Base-by-base conservation (phyloP, 2,329 filamentous ascomycete genomes). In the Chaetomium sp. region DNA sequence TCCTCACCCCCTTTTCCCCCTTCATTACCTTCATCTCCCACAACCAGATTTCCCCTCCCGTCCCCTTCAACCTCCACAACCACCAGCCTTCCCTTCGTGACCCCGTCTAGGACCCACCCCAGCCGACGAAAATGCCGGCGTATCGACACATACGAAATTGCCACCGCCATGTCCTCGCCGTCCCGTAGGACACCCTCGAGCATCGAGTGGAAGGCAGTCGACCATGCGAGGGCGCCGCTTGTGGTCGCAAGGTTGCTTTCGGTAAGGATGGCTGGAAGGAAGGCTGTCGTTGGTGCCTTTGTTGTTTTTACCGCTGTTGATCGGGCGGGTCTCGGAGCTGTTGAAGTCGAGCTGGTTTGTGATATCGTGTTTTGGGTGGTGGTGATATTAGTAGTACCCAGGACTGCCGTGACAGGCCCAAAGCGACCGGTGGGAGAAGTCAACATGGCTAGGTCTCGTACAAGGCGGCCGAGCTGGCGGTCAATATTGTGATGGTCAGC, bases 161-260 rank as follows among this genome's bases (percentile, higher is more conserved):
- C 75, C 3, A 86, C 73, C 1, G 76, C 74, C 70, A 80, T 75
- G 59, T 85, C 82, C 65, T 86, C 82, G 0, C 76, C 80, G 59
- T 86, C 84, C 8, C 80, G 72, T 14, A 86, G 66, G 3, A 81
- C 70, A 0, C 73, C 73, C 60, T 86, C 82, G 7, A 85, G 65
- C 53, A 86, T 67, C 3, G 73, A 70, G 41, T 80, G 75, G 53
- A 86, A 86, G 0, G 81, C 79, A 36, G 74, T 70, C 1, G 74
- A 74, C 84, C 83, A 86, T 1, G 73, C 76, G 5, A 66, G 66
- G 2, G 66, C 67, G 42, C 69, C 71, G 51, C 64, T 49, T 1
- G 53, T 58, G 9, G 37, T 38, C 1, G 49, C 49, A 10, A 52
- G 45, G 10, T 50, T 42, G 34, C 55, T 52, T n/a, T 40, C 50